A percentile compares a stretch with the other conserved stretches of the same genome.
Evolutionary conservation across 75 land plant genomes (phyloP).

Genomic region (Pinus tabuliformis): DNA sequence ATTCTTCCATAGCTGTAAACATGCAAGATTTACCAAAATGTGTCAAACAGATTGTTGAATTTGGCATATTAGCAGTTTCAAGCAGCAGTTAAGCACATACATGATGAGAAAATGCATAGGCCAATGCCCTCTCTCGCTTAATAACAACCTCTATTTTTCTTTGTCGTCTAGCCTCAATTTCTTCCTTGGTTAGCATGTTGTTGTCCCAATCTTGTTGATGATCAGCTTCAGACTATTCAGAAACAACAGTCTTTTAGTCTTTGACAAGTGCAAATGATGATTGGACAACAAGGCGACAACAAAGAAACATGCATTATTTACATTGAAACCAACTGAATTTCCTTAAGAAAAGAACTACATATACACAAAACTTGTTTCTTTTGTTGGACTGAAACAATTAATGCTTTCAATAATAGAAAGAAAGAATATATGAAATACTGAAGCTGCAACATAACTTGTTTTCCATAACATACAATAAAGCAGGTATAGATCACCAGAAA

Average conservation of each 20-base stretch:
- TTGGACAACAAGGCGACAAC: not conserved
- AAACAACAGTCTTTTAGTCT: not conserved
- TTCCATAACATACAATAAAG: not conserved
- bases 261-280: not conserved
- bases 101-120: slow-evolving; percentile 87
- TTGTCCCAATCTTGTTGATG: slow-evolving; percentile 61
- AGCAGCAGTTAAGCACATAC: slow-evolving; percentile 15
- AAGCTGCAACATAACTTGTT: not conserved
- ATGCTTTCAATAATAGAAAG: not conserved
- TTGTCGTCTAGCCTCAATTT: slow-evolving; percentile 47
- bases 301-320: not conserved
- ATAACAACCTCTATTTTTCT: slow-evolving; percentile 60
- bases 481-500: not conserved
- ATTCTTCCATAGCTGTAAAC: slow-evolving; percentile 38
- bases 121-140: slow-evolving; percentile 83
- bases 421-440: not conserved
- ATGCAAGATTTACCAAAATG: not conserved
- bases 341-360: not conserved
- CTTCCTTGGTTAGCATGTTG: slow-evolving; percentile 68
- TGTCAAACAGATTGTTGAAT: not conserved
- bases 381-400: not conserved
- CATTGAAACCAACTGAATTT: not conserved
- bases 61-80: too few relatives aligned
- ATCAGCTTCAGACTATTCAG: slow-evolving; percentile 34
- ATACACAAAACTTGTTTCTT: not conserved